Evolutionary conservation across 768 basidiomycete species (phyloP).

Genomic region (Mycena leptocephala): DNA sequence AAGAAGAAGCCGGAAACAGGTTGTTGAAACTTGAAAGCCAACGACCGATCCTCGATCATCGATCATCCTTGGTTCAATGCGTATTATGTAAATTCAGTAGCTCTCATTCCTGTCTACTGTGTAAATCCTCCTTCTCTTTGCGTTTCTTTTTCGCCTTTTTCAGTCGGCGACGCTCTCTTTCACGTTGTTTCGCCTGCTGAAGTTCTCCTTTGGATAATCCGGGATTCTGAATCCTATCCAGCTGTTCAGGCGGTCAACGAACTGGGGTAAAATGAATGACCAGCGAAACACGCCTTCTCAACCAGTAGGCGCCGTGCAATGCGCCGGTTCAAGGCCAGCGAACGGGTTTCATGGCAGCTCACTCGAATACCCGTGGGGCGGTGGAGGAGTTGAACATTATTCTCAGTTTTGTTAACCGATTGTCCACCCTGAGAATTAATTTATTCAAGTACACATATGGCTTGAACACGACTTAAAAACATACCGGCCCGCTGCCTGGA

Average conservation of each 20-base stretch:
- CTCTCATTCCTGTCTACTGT: too few species aligned
- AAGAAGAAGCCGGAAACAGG: too few species aligned
- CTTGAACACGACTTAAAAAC: slow-evolving; percentile 43
- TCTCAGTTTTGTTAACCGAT: slow-evolving; percentile 95
- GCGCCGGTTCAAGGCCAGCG: slow-evolving; percentile 83
- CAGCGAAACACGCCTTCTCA: slow-evolving; percentile 77
- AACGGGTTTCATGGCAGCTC: slow-evolving; percentile 91
- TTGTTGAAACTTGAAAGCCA: too few species aligned
- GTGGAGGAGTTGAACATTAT: slow-evolving; percentile 92
- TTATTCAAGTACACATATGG: slow-evolving; percentile 43
- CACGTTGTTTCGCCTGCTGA: slow-evolving; percentile 79
- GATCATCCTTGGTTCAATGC: too few species aligned
- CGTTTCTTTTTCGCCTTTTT: slow-evolving; percentile 88
- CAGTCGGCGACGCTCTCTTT: slow-evolving; percentile 80
- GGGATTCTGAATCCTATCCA: slow-evolving; percentile 82
- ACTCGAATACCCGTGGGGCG: slow-evolving; percentile 92
- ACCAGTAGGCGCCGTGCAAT: slow-evolving; percentile 81
- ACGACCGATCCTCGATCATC: too few species aligned
- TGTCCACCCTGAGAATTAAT: slow-evolving; percentile 80
- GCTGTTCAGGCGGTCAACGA: slow-evolving; percentile 56
- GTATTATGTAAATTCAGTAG: too few species aligned
- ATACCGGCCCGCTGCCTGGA: slow-evolving; percentile 86
- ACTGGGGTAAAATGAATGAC: slow-evolving; percentile 37
- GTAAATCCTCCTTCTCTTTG: slow-evolving; percentile 36
- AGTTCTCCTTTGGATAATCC: slow-evolving; percentile 83